These are phyloP conservation scores for Tremellales sp. DNA, from an alignment of 1,284 basidiomycete genomes.

Conservation along the genomic window DNA sequence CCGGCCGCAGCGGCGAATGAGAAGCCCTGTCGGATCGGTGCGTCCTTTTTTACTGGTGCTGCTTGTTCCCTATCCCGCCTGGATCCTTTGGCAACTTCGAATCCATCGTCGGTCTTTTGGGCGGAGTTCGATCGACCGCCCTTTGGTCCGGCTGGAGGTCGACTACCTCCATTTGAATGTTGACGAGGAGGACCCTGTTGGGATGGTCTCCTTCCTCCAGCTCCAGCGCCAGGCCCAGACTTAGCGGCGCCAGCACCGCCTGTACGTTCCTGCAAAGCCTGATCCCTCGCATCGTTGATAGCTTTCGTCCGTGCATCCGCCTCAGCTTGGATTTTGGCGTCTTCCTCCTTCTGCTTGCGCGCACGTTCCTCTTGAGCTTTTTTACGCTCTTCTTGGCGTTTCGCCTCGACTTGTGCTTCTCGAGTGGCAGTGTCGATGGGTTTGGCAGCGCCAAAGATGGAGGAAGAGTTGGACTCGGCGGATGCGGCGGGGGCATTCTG, in stretches of 20 bases:
- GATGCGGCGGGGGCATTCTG: slow-evolving; percentile 51
- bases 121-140: slow-evolving; percentile 12
- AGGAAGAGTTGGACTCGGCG: slow-evolving; percentile 50
- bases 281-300: slow-evolving; percentile 33
- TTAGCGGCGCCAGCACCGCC: slow-evolving; percentile 6
- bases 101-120: slow-evolving; percentile 27
- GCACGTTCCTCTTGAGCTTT: slow-evolving; percentile 30
- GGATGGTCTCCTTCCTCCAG: slow-evolving; percentile 7
- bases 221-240: slow-evolving; percentile 1
- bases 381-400: slow-evolving; percentile 32
- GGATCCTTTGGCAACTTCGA: slow-evolving; percentile 24
- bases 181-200: slow-evolving; percentile 10
- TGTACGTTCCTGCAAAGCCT: slow-evolving; percentile 15
- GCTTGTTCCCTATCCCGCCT: slow-evolving; percentile 4
- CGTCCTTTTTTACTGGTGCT: slow-evolving; percentile 23
- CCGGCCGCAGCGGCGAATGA: slow-evolving; percentile 44
- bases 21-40: slow-evolving; percentile 35
- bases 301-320: slow-evolving; percentile 23
- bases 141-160: background rate
- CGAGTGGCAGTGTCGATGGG: slow-evolving; percentile 77
- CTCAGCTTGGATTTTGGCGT: slow-evolving; percentile 21
- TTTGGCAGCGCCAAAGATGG: slow-evolving; percentile 76
- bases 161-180: slow-evolving; percentile 5
- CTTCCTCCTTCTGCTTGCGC: slow-evolving; percentile 34
- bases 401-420: slow-evolving; percentile 57